Percentiles rank a stretch among this genome's conserved stretches.
Conservation (phyloP, 225 moss, liverwort and hornwort genomes). For the Physcomitrium patens region DNA sequence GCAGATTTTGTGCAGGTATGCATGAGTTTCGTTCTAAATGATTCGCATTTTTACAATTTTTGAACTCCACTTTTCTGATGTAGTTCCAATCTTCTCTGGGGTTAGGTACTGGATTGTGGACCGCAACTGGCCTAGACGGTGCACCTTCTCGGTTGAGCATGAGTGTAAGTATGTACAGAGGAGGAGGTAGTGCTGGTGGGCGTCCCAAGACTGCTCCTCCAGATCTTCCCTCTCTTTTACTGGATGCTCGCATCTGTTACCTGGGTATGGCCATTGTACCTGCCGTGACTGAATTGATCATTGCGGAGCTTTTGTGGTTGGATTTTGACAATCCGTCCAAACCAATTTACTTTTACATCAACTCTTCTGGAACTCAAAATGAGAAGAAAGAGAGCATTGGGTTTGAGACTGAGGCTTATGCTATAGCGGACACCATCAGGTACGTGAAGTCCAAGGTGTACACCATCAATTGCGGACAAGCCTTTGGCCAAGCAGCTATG, state of each 20-base stretch:
- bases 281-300: slow-evolving; percentile 93
- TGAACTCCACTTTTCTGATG: not conserved
- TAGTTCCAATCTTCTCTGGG: not conserved
- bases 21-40: not conserved
- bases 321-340: slow-evolving; percentile 94
- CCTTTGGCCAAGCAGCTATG: slow-evolving; percentile 99
- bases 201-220: slow-evolving; percentile 98
- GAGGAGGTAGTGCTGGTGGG: slow-evolving; percentile 89
- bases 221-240: slow-evolving; percentile 90
- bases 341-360: slow-evolving; percentile 98
- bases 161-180: slow-evolving; percentile 99
- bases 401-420: slow-evolving; percentile 97
- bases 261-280: slow-evolving; percentile 99
- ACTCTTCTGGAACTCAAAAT: slow-evolving; percentile 96
- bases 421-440: slow-evolving; percentile 92
- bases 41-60: too few species aligned
- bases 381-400: slow-evolving; percentile 99
- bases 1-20: not conserved
- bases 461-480: slow-evolving; percentile 96
- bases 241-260: slow-evolving; percentile 97
- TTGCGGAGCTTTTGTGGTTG: slow-evolving; percentile 95
- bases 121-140: slow-evolving; percentile 69
- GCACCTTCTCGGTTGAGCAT: slow-evolving; percentile 93
- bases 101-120: slow-evolving; percentile 85
- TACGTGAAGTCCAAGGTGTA: slow-evolving; percentile 96